Conservation (phyloP, 352 stramenopile genomes). For the Peronospora destructor region DNA sequence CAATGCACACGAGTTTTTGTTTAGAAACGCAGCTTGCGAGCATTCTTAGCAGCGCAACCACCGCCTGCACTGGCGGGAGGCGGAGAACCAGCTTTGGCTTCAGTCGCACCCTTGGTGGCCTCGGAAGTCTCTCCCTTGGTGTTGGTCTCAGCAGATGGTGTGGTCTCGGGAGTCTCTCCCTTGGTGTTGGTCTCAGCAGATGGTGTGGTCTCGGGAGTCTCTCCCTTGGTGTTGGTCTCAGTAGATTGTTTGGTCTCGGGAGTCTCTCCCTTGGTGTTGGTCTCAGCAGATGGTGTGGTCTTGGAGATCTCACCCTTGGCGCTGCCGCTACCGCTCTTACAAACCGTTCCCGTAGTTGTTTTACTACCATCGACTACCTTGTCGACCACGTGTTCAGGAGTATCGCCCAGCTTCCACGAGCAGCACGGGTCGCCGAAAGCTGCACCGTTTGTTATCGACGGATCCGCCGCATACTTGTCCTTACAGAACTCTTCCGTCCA, state of each 20-base stretch:
- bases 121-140: background rate
- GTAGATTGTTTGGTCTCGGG: too few relatives aligned
- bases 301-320: too few relatives aligned
- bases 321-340: too few relatives aligned
- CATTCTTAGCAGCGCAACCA: slow-evolving; percentile 9
- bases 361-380: background rate
- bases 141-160: too few relatives aligned
- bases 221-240: too few relatives aligned
- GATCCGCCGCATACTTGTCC: slow-evolving; percentile 4
- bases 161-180: too few relatives aligned
- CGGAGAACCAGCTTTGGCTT: background rate
- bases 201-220: too few relatives aligned
- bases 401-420: slow-evolving; percentile 14
- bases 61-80: background rate
- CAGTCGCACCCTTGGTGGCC: background rate
- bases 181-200: too few relatives aligned
- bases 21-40: slow-evolving; percentile 26
- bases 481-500: slow-evolving; percentile 18
- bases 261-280: too few relatives aligned
- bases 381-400: background rate
- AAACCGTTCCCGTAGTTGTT: too few relatives aligned
- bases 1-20: background rate
- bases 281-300: too few relatives aligned
- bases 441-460: slow-evolving; percentile 18
- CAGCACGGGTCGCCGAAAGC: slow-evolving; percentile 19